Evolutionary conservation across 805 yeast genomes (phyloP).

Genomic region (Wickerhamiella bombiphila): DNA sequence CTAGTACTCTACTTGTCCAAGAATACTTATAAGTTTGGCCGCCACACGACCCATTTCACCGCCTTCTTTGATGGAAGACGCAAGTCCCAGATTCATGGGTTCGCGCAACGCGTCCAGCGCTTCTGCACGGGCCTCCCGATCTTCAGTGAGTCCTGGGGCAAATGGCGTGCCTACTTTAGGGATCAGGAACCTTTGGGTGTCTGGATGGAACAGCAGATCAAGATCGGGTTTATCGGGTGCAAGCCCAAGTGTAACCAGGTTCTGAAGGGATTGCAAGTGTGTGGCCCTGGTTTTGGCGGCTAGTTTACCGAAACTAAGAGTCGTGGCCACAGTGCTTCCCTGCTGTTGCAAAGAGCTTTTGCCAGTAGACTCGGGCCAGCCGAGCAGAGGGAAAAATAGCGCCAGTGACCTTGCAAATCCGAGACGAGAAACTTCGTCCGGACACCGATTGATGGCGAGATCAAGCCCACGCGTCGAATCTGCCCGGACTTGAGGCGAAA

Average conservation of each 20-base stretch:
- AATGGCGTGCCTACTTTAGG: constrained; percentile 13
- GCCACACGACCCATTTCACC: constrained; percentile 13
- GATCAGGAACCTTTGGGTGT: constrained; percentile 9
- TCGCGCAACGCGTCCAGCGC: constrained; percentile 5
- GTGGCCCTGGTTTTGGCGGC: constrained; percentile 16
- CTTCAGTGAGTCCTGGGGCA: constrained; percentile 15
- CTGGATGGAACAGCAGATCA: constrained; percentile 9
- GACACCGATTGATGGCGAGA: constrained; percentile 33
- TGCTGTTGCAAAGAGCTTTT: constrained; percentile 6
- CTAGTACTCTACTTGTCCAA: not conserved
- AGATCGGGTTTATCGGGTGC: constrained; percentile 2
- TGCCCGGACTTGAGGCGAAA: constrained; percentile 56
- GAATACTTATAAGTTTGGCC: constrained; percentile 1
- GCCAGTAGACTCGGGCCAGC: constrained; percentile 36
- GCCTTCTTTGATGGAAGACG: constrained; percentile 6
- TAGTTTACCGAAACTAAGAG: constrained; percentile 15
- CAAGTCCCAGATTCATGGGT: constrained; percentile 10
- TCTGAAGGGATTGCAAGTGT: constrained; percentile 15
- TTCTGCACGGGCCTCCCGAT: constrained; percentile 16
- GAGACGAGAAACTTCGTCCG: constrained; percentile 11
- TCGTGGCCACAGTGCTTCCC: constrained; percentile 13
- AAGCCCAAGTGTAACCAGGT: constrained; percentile 13
- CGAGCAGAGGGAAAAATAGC: constrained; percentile 52
- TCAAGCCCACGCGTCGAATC: constrained; percentile 58
- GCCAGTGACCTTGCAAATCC: constrained; percentile 28